phyloP scores from a whole-genome alignment of 495 filamentous ascomycete species.

The Zalerion maritima region DNA sequence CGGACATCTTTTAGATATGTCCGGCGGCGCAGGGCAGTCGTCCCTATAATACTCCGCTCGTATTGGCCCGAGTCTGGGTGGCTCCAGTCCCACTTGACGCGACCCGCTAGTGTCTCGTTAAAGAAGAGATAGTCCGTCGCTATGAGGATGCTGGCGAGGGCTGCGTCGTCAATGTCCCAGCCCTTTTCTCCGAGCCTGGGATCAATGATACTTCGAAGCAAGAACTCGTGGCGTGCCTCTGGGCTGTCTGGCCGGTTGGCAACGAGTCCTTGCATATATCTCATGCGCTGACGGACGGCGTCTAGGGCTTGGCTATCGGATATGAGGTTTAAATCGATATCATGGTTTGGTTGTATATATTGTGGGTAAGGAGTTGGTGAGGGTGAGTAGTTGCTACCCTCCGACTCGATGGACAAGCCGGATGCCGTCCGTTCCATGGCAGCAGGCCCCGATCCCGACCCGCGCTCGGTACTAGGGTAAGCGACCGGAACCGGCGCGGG shows the following conservation, averaged over 20 bases:
- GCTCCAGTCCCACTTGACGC: conserved; percentile 40
- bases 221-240: conserved; percentile 34
- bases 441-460: neutral
- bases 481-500: neutral
- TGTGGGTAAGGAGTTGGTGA: conserved; percentile 19
- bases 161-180: conserved; percentile 33
- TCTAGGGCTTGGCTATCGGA: no score
- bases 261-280: conserved; percentile 25
- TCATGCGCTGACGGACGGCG: no score
- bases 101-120: conserved; percentile 27
- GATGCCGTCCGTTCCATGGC: conserved; percentile 18
- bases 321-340: no score
- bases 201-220: conserved; percentile 32
- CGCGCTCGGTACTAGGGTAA: neutral
- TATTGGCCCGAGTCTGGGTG: conserved; percentile 16
- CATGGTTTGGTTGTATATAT: no score
- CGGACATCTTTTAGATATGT: no score
- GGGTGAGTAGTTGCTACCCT: conserved; percentile 12
- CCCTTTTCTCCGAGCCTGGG: conserved; percentile 21
- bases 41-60: conserved; percentile 34
- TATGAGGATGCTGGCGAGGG: conserved; percentile 33
- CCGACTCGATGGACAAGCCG: conserved; percentile 16
- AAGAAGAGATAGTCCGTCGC: conserved; percentile 41
- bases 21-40: conserved; percentile 34
- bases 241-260: conserved; percentile 23